Evolutionary conservation across 2,329 filamentous ascomycete genomes (phyloP).

Genomic region (Parastagonospora avenae): DNA sequence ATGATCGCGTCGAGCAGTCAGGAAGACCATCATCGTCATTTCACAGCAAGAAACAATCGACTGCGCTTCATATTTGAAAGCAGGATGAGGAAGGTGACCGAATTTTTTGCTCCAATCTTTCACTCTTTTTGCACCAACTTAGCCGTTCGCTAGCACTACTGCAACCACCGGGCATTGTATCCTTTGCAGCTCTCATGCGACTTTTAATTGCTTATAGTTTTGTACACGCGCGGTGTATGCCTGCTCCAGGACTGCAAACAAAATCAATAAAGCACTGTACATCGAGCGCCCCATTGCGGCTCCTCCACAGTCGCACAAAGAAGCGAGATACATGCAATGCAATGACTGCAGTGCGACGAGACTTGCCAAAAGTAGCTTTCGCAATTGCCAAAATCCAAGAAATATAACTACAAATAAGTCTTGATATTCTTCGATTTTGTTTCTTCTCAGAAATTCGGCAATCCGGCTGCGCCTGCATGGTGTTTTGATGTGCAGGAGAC

Average conservation of each 20-base stretch:
- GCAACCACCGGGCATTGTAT: too few relatives aligned
- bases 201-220: too few relatives aligned
- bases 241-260: neutral
- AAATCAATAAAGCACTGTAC: conserved; percentile 3
- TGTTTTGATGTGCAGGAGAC: conserved; percentile 32
- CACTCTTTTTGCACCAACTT: too few relatives aligned
- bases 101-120: too few relatives aligned
- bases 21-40: too few relatives aligned
- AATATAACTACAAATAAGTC: neutral
- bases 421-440: neutral
- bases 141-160: too few relatives aligned
- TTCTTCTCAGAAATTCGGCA: conserved; percentile 5
- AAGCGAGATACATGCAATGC: neutral
- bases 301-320: conserved; percentile 10
- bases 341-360: neutral
- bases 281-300: conserved; percentile 4
- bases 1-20: too few relatives aligned
- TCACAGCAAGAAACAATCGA: too few relatives aligned
- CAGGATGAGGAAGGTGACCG: too few relatives aligned
- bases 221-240: neutral
- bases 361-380: conserved; percentile 7
- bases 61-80: too few relatives aligned
- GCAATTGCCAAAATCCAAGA: neutral
- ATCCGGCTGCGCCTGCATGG: conserved; percentile 17
- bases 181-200: too few relatives aligned